A percentile compares a stretch with the other conserved stretches of the same genome.
phyloP scores from a whole-genome alignment of 2,329 filamentous ascomycete genomes.

The Cytospora schulzeri region DNA sequence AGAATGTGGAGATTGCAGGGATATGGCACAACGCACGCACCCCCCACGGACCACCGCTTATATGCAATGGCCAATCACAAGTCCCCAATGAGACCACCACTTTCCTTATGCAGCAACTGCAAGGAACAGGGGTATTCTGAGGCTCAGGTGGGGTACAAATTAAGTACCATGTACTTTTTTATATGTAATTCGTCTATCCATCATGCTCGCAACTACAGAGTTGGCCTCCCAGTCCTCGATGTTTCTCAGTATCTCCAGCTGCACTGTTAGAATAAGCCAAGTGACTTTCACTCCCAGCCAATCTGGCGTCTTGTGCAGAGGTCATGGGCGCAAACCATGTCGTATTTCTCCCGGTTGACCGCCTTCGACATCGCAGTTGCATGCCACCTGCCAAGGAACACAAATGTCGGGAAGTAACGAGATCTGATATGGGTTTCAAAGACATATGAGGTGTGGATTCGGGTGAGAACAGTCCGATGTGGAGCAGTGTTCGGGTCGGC shows the following conservation, averaged over 20 bases:
- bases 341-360: not conserved
- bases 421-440: not conserved
- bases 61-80: not conserved
- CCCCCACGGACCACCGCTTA: not conserved
- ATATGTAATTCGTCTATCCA: too few species aligned
- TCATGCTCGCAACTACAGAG: too few species aligned
- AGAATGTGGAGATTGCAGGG: slow-evolving; percentile 9
- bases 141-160: not conserved
- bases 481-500: not conserved
- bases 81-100: not conserved
- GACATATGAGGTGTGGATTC: not conserved
- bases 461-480: not conserved
- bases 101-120: slow-evolving; percentile 20
- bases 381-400: not conserved
- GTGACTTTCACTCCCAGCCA: not conserved
- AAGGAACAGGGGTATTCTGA: slow-evolving; percentile 3
- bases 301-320: not conserved
- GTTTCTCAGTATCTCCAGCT: not conserved
- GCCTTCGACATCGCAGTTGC: not conserved
- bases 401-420: not conserved
- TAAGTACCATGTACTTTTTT: too few species aligned
- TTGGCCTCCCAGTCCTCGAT: too few species aligned
- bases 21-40: not conserved
- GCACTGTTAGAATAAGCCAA: not conserved
- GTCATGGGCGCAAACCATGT: not conserved